Evolutionary conservation across 805 yeast genomes (phyloP), one percentile per base, ranked within the genome.

Genomic region (Myxozyma sirexii): DNA sequence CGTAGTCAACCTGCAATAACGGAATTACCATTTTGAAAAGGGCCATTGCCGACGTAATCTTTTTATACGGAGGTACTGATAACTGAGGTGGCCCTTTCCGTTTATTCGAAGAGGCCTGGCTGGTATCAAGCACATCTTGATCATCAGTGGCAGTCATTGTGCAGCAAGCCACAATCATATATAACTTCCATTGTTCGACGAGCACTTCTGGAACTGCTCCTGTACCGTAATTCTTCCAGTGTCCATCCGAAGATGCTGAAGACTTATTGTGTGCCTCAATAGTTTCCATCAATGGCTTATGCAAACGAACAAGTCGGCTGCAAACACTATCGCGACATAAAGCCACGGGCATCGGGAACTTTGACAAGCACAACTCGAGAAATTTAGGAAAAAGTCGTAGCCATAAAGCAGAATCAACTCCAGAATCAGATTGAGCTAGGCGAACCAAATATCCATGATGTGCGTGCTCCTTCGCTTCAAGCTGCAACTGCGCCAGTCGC

Each of bases 391-490:
- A 91, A 0, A 87, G 81, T 62, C 96, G 82, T 68, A 93, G 87
- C 99, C 99, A 94, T n/a, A 94, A 76, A 0, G 98, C 96, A 0
- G 96, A 85, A 74, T 94, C 99, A 8, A 94, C 92, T 1, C 98
- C 97, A 69, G 92, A 88, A 59, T 88, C 96, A 1, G 96, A 88
- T 65, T 90, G 97, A 0, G 97, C 97, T 5, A 94, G 76, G 51
- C 84, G 81, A 0, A 88, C 77, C n/a, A 96, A 74, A 1, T 90
- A 80, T 26, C 87, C 88, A 61, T 82, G 84, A 15, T 42, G 51
- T 7, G 54, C 53, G 10, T 12, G 45, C 43, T 60, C 62, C 10
- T 65, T 85, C 82, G 59, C 81, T 67, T 75, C 82, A 54, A 72
- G 56, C 27, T 55, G 37, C 15, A 94, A 74, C 67, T 87, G 87